Evolutionary conservation across 805 yeast species (phyloP).

Genomic region (Lachancea lanzarotensis): DNA sequence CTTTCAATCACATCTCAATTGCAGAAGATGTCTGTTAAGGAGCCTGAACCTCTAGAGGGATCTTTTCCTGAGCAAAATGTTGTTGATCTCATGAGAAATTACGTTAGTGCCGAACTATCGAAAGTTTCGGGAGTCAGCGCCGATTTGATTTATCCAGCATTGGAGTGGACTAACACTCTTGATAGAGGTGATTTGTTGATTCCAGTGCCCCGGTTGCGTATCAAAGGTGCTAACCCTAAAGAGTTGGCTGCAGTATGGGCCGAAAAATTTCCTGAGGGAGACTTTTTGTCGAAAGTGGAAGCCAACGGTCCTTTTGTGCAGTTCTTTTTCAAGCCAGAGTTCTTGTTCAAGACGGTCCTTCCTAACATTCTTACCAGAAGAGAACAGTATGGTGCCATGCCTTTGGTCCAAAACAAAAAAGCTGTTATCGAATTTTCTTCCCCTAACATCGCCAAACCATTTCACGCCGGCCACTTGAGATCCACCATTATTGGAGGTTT

Average conservation of each 20-base stretch:
- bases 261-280: slow-evolving; percentile 63
- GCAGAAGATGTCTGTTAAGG: slow-evolving; percentile 31
- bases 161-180: slow-evolving; percentile 78
- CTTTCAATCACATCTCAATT: slow-evolving; percentile 25
- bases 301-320: slow-evolving; percentile 90
- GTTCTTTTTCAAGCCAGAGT: slow-evolving; percentile 67
- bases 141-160: slow-evolving; percentile 66
- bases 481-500: slow-evolving; percentile 98
- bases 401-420: slow-evolving; percentile 65
- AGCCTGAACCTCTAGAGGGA: slow-evolving; percentile 45
- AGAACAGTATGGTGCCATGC: slow-evolving; percentile 62
- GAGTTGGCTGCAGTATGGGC: slow-evolving; percentile 74
- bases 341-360: slow-evolving; percentile 61
- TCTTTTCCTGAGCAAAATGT: slow-evolving; percentile 76
- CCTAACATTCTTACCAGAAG: slow-evolving; percentile 60
- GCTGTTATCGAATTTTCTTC: slow-evolving; percentile 87
- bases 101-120: slow-evolving; percentile 73
- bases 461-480: slow-evolving; percentile 98
- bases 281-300: slow-evolving; percentile 59
- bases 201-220: slow-evolving; percentile 88
- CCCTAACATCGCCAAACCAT: slow-evolving; percentile 98
- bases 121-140: slow-evolving; percentile 66
- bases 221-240: slow-evolving; percentile 74
- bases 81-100: slow-evolving; percentile 83
- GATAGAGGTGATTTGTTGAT: slow-evolving; percentile 91